These are phyloP conservation scores for Mucuna pruriens DNA, from an alignment of 306 rosid genomes.

Conservation along the genomic window DNA sequence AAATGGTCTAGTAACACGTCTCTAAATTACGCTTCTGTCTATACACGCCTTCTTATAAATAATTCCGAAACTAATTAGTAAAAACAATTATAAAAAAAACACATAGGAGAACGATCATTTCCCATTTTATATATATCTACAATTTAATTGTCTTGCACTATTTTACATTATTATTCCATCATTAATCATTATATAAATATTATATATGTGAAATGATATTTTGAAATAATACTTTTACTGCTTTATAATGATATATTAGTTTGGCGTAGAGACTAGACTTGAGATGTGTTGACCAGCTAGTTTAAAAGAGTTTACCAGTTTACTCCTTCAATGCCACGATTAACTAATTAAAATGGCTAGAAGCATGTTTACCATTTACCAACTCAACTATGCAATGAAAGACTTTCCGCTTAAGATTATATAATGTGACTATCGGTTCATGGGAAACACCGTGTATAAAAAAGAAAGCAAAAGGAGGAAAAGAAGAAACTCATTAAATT, in stretches of 20 bases:
- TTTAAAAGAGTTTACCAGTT: background rate
- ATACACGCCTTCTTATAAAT: background rate
- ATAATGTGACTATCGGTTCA: background rate
- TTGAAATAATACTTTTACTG: background rate
- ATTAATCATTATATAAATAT: too few species aligned
- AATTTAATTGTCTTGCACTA: too few species aligned
- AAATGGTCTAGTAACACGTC: slow-evolving; percentile 30
- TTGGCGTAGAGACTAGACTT: background rate
- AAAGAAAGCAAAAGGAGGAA: background rate
- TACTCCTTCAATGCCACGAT: background rate
- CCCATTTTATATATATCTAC: too few species aligned
- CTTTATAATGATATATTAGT: too few species aligned
- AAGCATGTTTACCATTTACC: background rate
- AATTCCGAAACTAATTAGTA: too few species aligned
- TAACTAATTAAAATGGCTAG: background rate
- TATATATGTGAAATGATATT: too few species aligned
- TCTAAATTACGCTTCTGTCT: background rate
- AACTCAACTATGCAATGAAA: background rate
- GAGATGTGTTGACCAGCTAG: background rate
- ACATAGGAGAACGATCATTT: too few species aligned
- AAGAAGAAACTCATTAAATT: background rate
- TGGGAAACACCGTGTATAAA: background rate
- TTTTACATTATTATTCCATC: too few species aligned
- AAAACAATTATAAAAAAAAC: too few species aligned
- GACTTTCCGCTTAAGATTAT: background rate